A percentile compares a stretch with the other conserved stretches of the same genome.
Evolutionary conservation across 1,139 yeast genomes (phyloP).

Genomic region (Diutina mesorugosa): DNA sequence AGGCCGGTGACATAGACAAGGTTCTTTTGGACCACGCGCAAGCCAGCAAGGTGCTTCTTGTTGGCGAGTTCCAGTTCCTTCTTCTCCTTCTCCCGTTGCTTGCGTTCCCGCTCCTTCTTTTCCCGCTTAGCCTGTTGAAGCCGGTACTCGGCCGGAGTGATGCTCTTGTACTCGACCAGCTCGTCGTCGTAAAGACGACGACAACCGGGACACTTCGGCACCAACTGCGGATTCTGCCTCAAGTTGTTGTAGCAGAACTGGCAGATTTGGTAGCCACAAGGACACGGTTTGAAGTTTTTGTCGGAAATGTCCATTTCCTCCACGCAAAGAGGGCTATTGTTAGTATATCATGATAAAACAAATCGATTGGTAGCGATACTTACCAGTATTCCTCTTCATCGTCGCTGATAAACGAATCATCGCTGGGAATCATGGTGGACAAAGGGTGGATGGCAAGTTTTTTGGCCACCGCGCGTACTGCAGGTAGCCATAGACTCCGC

Average conservation of each 20-base stretch:
- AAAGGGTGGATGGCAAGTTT: conserved; percentile 1
- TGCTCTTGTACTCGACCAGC: conserved; percentile 72
- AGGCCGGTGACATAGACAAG: conserved; percentile 93
- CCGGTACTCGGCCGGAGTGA: conserved; percentile 77
- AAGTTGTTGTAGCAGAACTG: conserved; percentile 97
- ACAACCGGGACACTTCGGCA: conserved; percentile 97
- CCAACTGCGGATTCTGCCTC: conserved; percentile 86
- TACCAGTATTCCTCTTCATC: conserved; percentile 72
- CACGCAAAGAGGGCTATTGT: conserved; percentile 73
- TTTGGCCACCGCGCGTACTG: neutral
- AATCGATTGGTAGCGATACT: conserved; percentile 10
- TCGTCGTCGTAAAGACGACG: conserved; percentile 91
- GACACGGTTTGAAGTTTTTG: conserved; percentile 95
- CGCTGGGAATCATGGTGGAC: conserved; percentile 7
- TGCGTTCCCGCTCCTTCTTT: conserved; percentile 74
- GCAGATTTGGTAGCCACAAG: conserved; percentile 97
- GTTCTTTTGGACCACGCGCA: conserved; percentile 95
- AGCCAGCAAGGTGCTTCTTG: conserved; percentile 89
- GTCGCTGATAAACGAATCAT: conserved; percentile 52
- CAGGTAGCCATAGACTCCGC: neutral
- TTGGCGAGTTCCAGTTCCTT: conserved; percentile 83
- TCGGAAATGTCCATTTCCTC: conserved; percentile 97
- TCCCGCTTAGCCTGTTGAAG: conserved; percentile 69
- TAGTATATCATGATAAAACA: conserved; percentile 9
- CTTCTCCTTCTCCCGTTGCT: conserved; percentile 82